phyloP scores from a whole-genome alignment of 495 filamentous ascomycete genomes.

The Penicillium ucsense region DNA sequence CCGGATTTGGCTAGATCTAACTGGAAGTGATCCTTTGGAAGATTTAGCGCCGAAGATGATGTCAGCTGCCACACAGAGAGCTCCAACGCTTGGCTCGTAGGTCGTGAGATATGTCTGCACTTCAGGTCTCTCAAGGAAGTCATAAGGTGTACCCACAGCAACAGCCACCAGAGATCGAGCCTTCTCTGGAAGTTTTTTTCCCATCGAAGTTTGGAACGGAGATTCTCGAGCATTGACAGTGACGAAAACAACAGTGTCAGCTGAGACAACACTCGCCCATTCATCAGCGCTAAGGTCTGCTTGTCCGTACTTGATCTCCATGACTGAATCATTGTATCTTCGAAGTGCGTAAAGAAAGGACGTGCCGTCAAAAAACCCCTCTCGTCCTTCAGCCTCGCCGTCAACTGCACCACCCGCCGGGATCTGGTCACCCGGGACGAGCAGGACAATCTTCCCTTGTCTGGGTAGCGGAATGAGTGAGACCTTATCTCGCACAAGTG shows the following conservation, averaged over 20 bases:
- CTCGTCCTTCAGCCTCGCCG: conserved; percentile 29
- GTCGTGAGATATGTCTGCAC: conserved; percentile 38
- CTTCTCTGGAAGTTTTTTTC: conserved; percentile 22
- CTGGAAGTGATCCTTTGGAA: conserved; percentile 28
- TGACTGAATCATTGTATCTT: conserved; percentile 11
- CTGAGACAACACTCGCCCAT: conserved; percentile 21
- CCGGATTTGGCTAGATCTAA: conserved; percentile 14
- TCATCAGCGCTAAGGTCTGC: conserved; percentile 19
- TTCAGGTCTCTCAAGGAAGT: conserved; percentile 32
- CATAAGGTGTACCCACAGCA: conserved; percentile 40
- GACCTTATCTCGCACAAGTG: conserved; percentile 28
- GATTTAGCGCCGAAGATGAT: conserved; percentile 30
- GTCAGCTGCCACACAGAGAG: conserved; percentile 30
- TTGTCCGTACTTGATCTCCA: conserved; percentile 26
- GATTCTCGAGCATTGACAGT: conserved; percentile 37
- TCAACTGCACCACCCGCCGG: conserved; percentile 37
- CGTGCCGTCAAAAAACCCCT: conserved; percentile 23
- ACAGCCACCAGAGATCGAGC: conserved; percentile 25
- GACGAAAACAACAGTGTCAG: conserved; percentile 32
- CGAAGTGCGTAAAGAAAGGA: conserved; percentile 28
- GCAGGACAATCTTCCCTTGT: conserved; percentile 24
- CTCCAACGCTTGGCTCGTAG: conserved; percentile 41
- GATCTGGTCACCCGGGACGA: conserved; percentile 35
- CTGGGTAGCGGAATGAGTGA: conserved; percentile 26
- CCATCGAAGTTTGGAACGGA: conserved; percentile 28